Base-by-base conservation (phyloP, 2,329 filamentous ascomycete species). In the Fusarium sp. region DNA sequence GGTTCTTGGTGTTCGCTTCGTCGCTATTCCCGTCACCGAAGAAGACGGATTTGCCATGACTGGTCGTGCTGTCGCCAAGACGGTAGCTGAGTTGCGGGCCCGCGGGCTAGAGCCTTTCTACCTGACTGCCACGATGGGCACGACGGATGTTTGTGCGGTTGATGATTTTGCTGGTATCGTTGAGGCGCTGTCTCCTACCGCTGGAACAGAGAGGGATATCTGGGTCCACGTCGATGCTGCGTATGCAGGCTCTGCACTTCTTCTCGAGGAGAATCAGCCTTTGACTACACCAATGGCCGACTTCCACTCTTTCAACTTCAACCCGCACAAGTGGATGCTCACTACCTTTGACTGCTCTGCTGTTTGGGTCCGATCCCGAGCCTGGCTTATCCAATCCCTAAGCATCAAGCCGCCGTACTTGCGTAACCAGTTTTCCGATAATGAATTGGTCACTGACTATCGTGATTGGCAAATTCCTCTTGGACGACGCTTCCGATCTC, bases 271-370 rank as follows among this genome's bases (percentile, higher is more conserved):
- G 81, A 93, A 93, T 83, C 93, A 94, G 64, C 87, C 91, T 74
- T 87, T 94, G 57, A 87, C 91, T 3, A 80, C 86, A 4, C 84
- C 86, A n/a, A 57, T 57, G 54, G 54, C 54, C 0, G n/a, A 58
- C 33, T 95, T 97, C 80, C 93, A 98, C 85, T 95, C 92, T 73
- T 98, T 97, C 88, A 92, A 97, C 83, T 90, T 96, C 85, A 98
- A 98, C 86, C 93, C 98, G 89, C 95, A 98, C 87, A 98, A 98
- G 85, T 98, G 96, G 96, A 87, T 98, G 56, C 90, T 98, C n/a
- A 95, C 94, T 64, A 98, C 97, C 83, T 98, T 98, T 78, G 96
- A 98, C 81, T 89, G 87, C 78, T 94, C 93, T 61, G 93, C 93
- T 73, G 88, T 98, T 51, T 98, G 90, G 83, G 91, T 98, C 55